These are phyloP conservation scores for Chaetomiaceae sp. DNA, from an alignment of 2,329 filamentous ascomycete species.

Conservation along the genomic window DNA sequence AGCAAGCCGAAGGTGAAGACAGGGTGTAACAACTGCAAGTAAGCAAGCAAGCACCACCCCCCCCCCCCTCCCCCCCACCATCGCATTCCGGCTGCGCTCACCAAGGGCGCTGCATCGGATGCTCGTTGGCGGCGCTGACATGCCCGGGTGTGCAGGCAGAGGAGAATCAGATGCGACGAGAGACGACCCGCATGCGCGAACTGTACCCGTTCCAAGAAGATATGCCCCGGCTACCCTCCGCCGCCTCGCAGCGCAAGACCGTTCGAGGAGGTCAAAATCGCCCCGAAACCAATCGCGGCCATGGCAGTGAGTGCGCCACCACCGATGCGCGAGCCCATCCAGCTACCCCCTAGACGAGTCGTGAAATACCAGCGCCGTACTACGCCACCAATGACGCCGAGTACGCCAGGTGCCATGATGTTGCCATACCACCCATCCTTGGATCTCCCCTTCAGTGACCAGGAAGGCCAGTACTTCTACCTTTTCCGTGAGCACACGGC, in stretches of 20 bases:
- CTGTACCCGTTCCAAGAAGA: slow-evolving; percentile 54
- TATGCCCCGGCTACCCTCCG: slow-evolving; percentile 59
- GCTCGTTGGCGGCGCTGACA: too few relatives aligned
- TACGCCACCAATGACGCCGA: slow-evolving; percentile 36
- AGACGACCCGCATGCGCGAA: slow-evolving; percentile 27
- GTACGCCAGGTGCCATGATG: slow-evolving; percentile 15
- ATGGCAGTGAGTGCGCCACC: slow-evolving; percentile 17
- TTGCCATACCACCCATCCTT: slow-evolving; percentile 42
- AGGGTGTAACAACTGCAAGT: slow-evolving; percentile 65
- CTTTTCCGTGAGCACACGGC: slow-evolving; percentile 59
- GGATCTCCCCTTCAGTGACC: slow-evolving; percentile 44
- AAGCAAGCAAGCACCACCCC: too few relatives aligned
- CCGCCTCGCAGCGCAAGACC: slow-evolving; percentile 46
- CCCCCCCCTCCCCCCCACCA: too few relatives aligned
- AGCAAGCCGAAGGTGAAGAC: slow-evolving; percentile 63
- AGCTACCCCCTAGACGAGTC: slow-evolving; percentile 23
- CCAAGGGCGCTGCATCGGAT: too few relatives aligned
- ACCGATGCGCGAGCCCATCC: slow-evolving; percentile 24
- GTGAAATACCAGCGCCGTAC: slow-evolving; percentile 31
- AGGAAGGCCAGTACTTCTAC: slow-evolving; percentile 58
- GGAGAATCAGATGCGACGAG: slow-evolving; percentile 66
- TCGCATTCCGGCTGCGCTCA: too few relatives aligned
- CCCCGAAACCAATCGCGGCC: slow-evolving; percentile 41
- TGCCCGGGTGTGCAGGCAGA: too few relatives aligned
- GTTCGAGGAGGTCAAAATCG: slow-evolving; percentile 46